Base-by-base conservation (phyloP, 768 basidiomycete species). In the Rhizopogon vesiculosus region DNA sequence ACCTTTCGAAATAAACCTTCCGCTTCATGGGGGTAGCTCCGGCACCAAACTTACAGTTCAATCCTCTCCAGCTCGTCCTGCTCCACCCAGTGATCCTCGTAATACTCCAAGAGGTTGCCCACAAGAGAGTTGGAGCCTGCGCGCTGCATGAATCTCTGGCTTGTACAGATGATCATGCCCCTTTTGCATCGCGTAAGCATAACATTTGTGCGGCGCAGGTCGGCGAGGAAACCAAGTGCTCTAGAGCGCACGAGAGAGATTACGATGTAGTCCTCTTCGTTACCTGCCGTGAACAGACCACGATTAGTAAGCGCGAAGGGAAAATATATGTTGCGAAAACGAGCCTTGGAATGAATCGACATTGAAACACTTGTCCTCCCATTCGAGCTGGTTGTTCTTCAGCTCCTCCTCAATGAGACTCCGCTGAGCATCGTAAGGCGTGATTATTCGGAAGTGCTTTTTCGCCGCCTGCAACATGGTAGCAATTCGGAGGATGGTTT, bases 161-260 rank as follows among this genome's bases (percentile, higher is more conserved):
- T 88, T 19, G 85, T 77, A 51, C 86, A 74, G 61, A 93, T 86
- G 56, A 84, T 83, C 89, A 93, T 92, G 31, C 84, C 86, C 48
- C 71, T 76, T 66, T 87, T 86, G 76, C 86, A 91, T 38, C 91
- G 81, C 45, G 84, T 86, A 7, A 93, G 83, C 89, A 93, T 91
- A 56, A 93, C 91, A 84, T 93, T 93, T 53, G 87, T 86, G 16
- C 91, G 78, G 29, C 86, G 78, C 9, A 77, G 60, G 61, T 84
- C 84, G 15, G 69, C 64, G 35, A 93, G 73, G 60, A 93, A 93
- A 5, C 91, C 91, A 46, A 86, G 72, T 3, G 74, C 77, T 35
- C 69, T 70, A 0, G 87, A 78, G 25, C 89, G 78, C 5, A 89
- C 88, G 15, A 88, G 59, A 7, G 89, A 91, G 45, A 91, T 77